These are phyloP conservation scores for Przewalskia tangutica DNA, from an alignment of 257 asterid genomes.

Conservation along the genomic window DNA sequence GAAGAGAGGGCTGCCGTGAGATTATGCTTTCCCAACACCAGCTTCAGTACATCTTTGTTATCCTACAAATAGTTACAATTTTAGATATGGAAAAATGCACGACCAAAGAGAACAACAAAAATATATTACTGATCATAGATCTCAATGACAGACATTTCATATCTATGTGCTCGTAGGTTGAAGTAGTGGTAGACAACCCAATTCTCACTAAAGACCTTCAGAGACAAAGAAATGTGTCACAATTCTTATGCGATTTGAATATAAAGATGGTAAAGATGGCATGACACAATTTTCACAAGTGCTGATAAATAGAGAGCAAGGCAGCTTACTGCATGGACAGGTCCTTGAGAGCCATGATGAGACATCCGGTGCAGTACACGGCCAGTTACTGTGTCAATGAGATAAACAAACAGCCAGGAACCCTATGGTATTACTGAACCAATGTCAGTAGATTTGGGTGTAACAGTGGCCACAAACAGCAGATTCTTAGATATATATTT, in stretches of 20 bases:
- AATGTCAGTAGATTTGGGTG: constrained; percentile 70
- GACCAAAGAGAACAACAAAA: background rate
- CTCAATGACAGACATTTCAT: constrained; percentile 94
- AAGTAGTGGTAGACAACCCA: constrained; percentile 97
- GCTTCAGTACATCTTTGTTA: constrained; percentile 79
- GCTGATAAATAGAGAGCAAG: background rate
- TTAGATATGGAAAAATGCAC: constrained; percentile 7
- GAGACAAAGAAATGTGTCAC: background rate
- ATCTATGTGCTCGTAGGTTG: constrained; percentile 85
- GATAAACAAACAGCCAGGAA: constrained; percentile 64
- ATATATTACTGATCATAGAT: constrained; percentile 67
- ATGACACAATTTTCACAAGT: background rate
- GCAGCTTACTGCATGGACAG: constrained; percentile 71
- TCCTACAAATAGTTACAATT: constrained; percentile 42
- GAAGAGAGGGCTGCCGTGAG: constrained; percentile 85
- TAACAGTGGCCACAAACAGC: constrained; percentile 73
- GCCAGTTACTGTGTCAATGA: constrained; percentile 78
- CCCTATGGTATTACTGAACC: constrained; percentile 85
- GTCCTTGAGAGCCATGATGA: constrained; percentile 92
- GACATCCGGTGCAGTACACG: constrained; percentile 81
- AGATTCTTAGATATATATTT: constrained; percentile 75
- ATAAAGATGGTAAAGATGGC: background rate
- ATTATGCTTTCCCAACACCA: constrained; percentile 75
- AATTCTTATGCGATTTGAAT: background rate
- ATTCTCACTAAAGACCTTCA: constrained; percentile 87